Evolutionary conservation across 495 filamentous ascomycete species (phyloP), one percentile per base, ranked within the genome.

Genomic region (Poronia punctata): DNA sequence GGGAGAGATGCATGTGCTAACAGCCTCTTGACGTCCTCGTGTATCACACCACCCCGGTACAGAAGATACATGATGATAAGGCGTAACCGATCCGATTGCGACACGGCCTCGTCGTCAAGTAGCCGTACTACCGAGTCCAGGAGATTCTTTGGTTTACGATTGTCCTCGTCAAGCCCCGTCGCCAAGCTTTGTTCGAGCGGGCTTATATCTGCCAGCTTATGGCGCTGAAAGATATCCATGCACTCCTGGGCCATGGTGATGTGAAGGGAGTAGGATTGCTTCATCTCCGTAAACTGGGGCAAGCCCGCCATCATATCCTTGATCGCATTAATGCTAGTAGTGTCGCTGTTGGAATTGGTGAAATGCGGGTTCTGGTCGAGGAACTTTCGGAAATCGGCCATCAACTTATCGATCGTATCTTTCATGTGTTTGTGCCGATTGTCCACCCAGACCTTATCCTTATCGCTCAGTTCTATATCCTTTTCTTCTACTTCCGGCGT

Each of bases 221-320:
- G 75, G 14, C 77, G 65, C 53, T 94, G 79, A 52, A 97, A 98
- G 29, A 81, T 73, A 43, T 84, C 85, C 92, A 97, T 96, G 48
- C 87, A 90, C 53, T 95, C 89, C 54, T 95, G 84, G n/a, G 92
- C 93, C 92, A 98, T 98, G 46, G 76, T 90, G 11, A 98, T 68
- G 60, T 98, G 92, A 21, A 98, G 70, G 0, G 92, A 89, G 56
- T 97, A 98, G 23, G 87, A 83, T 57, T 94, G 84, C 63, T 97
- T 95, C 65, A 89, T 84, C 56, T 86, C 83, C 42, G 93, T 87
- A 55, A 93, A 98, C 52, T 98, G 86, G 17, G 88, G 88, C 43
- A 98, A 68, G 26, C 88, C 90, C 9, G 84, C 92, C 61, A 98
- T 65, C 92, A 98, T 98, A 58, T 95, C 87, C 59, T 88, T 88